Evolutionary conservation across 2,329 filamentous ascomycete species (phyloP), one percentile per base, ranked within the genome.

Genomic region (Pseudocercospora ulei): DNA sequence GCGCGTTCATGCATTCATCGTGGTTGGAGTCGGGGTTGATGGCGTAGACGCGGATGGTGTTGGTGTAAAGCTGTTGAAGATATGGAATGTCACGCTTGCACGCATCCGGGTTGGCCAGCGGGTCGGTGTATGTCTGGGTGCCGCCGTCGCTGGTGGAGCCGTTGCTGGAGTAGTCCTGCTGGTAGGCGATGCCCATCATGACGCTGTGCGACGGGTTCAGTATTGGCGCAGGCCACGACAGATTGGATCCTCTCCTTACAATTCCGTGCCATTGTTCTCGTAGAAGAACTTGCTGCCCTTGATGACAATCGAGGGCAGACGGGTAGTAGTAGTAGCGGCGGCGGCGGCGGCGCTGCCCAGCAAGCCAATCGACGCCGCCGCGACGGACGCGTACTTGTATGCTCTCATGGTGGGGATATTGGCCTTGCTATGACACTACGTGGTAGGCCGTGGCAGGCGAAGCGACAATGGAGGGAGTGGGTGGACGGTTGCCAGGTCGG

Each of bases 121-220:
- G 88, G 60, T 98, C 90, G 48, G 70, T 73, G 69, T 87, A 96
- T 26, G 45, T 48, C 46, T 69, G 69, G 38, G 61, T 36, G 29
- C 17, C 22, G 17, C 22, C 29, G 39, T 18, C 72, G 36, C 73
- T 68, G 28, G 39, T 38, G 50, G 58, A 43, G 58, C 62, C 61
- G 54, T 64, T 64, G 41, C 62, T 59, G 46, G 57, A 59, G 53
- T 71, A 66, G 55, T 88, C 82, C 68, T 87, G 53, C 70, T 98
- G 90, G 68, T 98, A 98, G 52, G 90, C 90, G 54, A 98, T 72
- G 67, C 90, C 90, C 64, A 81, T 84, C 64, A 96, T 84, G 71
- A 78, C 92, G 66, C 72, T 75, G 47, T 19, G 26, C 6, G n/a
- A 22, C n/a, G 12, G 11, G 6, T 35, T 47, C 35, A 47, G 30